Conservation (phyloP, 2,329 filamentous ascomycete species). For the Penicillium sp. region DNA sequence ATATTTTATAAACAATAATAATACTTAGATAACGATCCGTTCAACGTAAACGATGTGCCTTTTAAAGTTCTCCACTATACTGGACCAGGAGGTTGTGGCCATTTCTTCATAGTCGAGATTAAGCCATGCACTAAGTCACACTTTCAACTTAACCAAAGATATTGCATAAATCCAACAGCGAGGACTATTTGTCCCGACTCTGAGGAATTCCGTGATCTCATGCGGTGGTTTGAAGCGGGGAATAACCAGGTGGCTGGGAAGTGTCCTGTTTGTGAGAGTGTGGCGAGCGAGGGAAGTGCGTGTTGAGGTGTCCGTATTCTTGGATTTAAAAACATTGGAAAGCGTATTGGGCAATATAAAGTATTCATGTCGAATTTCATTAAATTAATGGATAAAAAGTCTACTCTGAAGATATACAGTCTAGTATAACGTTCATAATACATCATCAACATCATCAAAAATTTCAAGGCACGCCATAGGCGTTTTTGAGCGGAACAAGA, state of each 20-base stretch:
- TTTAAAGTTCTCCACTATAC: constrained; percentile 11
- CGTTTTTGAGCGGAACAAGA: too few relatives aligned
- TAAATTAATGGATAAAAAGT: too few relatives aligned
- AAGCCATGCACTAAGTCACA: constrained; percentile 1
- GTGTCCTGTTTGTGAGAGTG: constrained; percentile 5
- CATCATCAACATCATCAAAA: not conserved
- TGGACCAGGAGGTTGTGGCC: constrained; percentile 10
- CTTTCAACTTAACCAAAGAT: not conserved
- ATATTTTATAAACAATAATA: too few relatives aligned
- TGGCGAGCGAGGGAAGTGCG: not conserved
- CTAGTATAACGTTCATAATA: not conserved
- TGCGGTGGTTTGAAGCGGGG: constrained; percentile 6
- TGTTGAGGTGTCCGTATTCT: not conserved
- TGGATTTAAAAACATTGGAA: too few relatives aligned
- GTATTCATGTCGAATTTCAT: too few relatives aligned
- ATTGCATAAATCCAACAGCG: constrained; percentile 1
- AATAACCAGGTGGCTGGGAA: constrained; percentile 9
- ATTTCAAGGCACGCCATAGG: too few relatives aligned
- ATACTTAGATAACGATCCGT: too few relatives aligned
- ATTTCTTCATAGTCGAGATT: constrained; percentile 9
- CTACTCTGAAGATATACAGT: too few relatives aligned
- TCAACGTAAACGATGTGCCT: constrained; percentile 15
- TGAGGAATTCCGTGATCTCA: constrained; percentile 1
- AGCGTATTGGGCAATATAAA: too few relatives aligned
- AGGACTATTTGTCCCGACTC: constrained; percentile 1